Base-by-base conservation (phyloP, 2,329 filamentous ascomycete genomes). In the Colletotrichum acutatum region DNA sequence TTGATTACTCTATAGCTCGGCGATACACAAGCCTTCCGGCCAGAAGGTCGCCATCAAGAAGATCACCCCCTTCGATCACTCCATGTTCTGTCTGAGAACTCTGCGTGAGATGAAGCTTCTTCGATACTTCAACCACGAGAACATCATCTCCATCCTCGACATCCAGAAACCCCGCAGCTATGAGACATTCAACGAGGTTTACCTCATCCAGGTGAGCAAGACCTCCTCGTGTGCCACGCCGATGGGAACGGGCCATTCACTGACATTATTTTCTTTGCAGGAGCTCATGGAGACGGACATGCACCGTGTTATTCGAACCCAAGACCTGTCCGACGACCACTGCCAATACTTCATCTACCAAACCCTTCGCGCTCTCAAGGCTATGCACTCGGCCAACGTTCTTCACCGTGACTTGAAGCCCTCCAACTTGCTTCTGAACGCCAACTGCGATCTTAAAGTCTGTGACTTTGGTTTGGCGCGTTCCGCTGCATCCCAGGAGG, bases 271-370 rank as follows among this genome's bases (percentile, higher is more conserved):
- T 56, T 9, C 26, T 49, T 49, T 74, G 2, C 75, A 97, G 94
- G 95, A 98, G 85, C 90, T 99, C 79, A 99, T 99, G 97, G 97
- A 99, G 87, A 99, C 97, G 60, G 97, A 99, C 81, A 99, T 99
- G 97, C 97, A 99, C 84, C 92, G 97, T 77, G 97, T 99, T 77
- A 99, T 99, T 80, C 95, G 97, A 78, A 99, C 97, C 52, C 97
- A 99, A 85, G 97, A 99, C 81, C 91, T 99, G 58, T 98, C 97
- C 49, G 97, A 99, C 83, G 97, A 99, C 83, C 97, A 99, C 84
- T 99, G 97, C 90, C 97, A 99, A 84, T 99, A 99, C 87, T 99
- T 99, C 86, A 99, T 99, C 85, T 99, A 99, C 88, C 97, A 99
- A 87, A 99, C 97, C 2, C 91, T 99, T 71, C 95, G 97, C 79